Base-by-base conservation (phyloP, 2,329 filamentous ascomycete species). In the Diaporthe ilicicola region DNA sequence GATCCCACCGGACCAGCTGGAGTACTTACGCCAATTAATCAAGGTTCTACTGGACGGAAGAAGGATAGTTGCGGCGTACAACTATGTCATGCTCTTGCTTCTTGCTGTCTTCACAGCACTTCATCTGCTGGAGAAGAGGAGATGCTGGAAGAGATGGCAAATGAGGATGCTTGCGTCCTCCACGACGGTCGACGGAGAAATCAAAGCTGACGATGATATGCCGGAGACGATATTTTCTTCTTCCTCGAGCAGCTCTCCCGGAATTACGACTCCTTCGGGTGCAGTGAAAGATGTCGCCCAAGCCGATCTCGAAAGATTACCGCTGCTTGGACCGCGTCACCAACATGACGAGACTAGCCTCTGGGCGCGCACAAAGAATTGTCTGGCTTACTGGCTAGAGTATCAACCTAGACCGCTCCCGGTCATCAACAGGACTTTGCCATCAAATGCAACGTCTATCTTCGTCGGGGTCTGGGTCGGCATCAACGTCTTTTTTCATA, bases 371-470 rank as follows among this genome's bases (percentile, higher is more conserved):
- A 17, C 27, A 53, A 67, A n/a, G 29, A 67, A 10, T 13, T 71
- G 13, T 62, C 62, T 24, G 70, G 74, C 32, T 8, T 50, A 44
- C 17, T 79, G 78, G 75, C 76, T 90, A 19, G 85, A 87, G 72
- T 88, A 90, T 71, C 90, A 92, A 75, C 90, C 90, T 17, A 78
- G 75, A 19, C 85, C 86, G 0, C 81, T 91, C 15, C 88, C 88
- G 0, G n/a, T 90, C 29, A 72, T 91, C 75, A 86, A 89, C 77
- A 88, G 87, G 68, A 79, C 80, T 1, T 81, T 91, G 3, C 89
- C 90, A 0, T 84, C 87, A 8, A 91, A 91, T 74, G 84, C 82
- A 7, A 86, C 86, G 0, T 86, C 87, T 0, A 73, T 91, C 7
- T 79, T 87, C 61, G 81, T 91, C 44, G 71, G 86, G 5, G 75